phyloP scores from a whole-genome alignment of 148 eudicot genomes.

The Oxyria digyna region DNA sequence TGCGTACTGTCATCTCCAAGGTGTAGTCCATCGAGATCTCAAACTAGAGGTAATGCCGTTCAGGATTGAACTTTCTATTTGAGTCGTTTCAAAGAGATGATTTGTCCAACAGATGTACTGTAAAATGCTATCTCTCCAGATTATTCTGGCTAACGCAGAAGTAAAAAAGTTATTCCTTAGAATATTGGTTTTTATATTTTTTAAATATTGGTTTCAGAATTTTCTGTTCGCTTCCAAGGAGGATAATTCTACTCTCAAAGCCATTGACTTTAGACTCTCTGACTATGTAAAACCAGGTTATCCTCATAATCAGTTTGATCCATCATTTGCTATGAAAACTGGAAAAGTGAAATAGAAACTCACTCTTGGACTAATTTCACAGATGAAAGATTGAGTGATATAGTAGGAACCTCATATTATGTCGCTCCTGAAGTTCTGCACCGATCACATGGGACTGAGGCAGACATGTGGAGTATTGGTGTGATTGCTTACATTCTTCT shows the following conservation, averaged over 20 bases:
- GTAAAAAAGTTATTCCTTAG: too few species aligned
- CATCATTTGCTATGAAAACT: not conserved
- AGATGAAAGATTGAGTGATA: conserved; percentile 93
- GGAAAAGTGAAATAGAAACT: not conserved
- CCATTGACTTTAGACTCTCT: conserved; percentile 93
- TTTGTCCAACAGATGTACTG: too few species aligned
- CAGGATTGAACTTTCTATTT: not conserved
- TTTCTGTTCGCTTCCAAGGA: conserved; percentile 75
- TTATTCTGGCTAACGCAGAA: too few species aligned
- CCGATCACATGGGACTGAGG: conserved; percentile 91
- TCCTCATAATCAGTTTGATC: conserved; percentile 4
- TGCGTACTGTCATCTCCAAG: conserved; percentile 91
- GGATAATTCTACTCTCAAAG: conserved; percentile 70
- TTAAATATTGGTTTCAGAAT: conserved; percentile 43
- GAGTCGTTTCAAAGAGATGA: too few species aligned
- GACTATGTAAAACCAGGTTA: conserved; percentile 96
- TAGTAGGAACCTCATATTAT: conserved; percentile 94
- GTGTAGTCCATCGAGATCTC: conserved; percentile 96
- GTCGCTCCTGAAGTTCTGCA: conserved; percentile 98
- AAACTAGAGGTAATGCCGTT: conserved; percentile 68
- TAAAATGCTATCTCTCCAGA: too few species aligned
- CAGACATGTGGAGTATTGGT: conserved; percentile 99
- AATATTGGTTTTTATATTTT: not conserved
- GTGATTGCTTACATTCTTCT: conserved; percentile 79
- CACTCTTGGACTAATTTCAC: conserved; percentile 12